These are phyloP conservation scores for Cutaneotrichosporon cutaneum DNA, from an alignment of 1,284 basidiomycete genomes.

Conservation along the genomic window DNA sequence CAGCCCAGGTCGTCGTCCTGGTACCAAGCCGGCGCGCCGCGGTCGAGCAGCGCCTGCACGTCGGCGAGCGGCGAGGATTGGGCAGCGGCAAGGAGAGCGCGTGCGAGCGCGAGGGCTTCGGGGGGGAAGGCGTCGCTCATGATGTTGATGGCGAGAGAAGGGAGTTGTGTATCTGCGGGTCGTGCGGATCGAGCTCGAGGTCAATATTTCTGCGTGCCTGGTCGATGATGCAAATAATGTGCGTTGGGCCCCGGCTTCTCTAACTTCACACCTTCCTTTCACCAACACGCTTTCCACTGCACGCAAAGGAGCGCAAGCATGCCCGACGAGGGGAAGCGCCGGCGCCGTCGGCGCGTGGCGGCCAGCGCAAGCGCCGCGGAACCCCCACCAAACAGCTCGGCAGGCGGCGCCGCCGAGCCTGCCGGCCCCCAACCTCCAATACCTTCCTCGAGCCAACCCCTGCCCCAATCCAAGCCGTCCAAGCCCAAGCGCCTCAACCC, in stretches of 20 bases:
- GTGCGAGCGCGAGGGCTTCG: slow-evolving; percentile 27
- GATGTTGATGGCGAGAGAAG: not conserved
- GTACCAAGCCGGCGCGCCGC: slow-evolving; percentile 87
- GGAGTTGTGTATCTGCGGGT: too few species aligned
- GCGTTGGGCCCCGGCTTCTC: not conserved
- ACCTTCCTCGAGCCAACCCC: too few species aligned
- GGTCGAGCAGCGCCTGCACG: slow-evolving; percentile 62
- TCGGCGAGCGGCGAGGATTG: slow-evolving; percentile 55
- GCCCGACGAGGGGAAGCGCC: not conserved
- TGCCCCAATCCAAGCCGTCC: not conserved
- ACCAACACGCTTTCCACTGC: not conserved
- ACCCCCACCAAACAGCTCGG: too few species aligned
- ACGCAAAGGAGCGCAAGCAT: not conserved
- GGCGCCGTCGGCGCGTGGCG: not conserved
- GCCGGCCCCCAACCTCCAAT: too few species aligned
- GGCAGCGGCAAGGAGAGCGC: slow-evolving; percentile 33
- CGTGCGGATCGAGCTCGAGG: not conserved
- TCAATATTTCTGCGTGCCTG: slow-evolving; percentile 6
- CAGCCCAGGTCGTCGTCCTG: slow-evolving; percentile 79
- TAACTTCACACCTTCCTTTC: not conserved
- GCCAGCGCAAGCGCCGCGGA: not conserved
- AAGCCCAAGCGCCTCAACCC: not conserved
- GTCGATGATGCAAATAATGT: not conserved
- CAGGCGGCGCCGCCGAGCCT: too few species aligned
- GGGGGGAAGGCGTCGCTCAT: slow-evolving; percentile 13